These are phyloP conservation scores for Globisporangium cystogenes DNA, from an alignment of 352 stramenopile species.

Conservation along the genomic window DNA sequence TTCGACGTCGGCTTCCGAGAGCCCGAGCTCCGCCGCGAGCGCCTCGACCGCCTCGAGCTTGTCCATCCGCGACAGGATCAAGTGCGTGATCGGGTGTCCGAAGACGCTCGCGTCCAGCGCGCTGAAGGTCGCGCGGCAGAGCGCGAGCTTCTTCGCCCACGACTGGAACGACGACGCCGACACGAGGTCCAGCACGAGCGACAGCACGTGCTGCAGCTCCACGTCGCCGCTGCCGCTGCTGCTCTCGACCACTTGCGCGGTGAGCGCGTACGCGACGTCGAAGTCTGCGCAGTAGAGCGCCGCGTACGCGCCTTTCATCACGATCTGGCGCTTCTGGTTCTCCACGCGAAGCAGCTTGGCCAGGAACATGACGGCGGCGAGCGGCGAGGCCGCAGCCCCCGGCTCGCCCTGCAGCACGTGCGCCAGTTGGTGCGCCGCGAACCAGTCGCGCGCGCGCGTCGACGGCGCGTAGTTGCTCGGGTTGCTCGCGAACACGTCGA, in stretches of 20 bases:
- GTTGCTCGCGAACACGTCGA: slow-evolving; percentile 55
- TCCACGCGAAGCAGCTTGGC: slow-evolving; percentile 40
- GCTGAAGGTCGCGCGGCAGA: slow-evolving; percentile 37
- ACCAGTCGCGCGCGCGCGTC: slow-evolving; percentile 32
- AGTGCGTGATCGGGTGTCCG: slow-evolving; percentile 38
- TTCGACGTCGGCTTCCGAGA: slow-evolving; percentile 58
- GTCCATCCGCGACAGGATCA: slow-evolving; percentile 39
- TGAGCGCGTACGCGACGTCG: slow-evolving; percentile 46
- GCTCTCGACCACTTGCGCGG: slow-evolving; percentile 28
- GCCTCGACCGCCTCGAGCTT: slow-evolving; percentile 50
- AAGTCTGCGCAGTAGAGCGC: slow-evolving; percentile 66
- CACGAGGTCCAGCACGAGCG: slow-evolving; percentile 60
- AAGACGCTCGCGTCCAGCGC: slow-evolving; percentile 23
- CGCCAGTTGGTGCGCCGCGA: slow-evolving; percentile 18
- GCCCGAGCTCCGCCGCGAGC: slow-evolving; percentile 50
- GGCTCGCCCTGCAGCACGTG: slow-evolving; percentile 4
- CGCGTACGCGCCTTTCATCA: slow-evolving; percentile 62
- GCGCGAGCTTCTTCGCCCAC: slow-evolving; percentile 48
- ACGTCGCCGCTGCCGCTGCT: slow-evolving; percentile 11
- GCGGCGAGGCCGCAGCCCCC: too few relatives aligned
- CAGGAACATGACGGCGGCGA: slow-evolving; percentile 47
- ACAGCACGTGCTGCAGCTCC: slow-evolving; percentile 42
- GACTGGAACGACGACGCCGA: slow-evolving; percentile 55
- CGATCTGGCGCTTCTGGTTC: slow-evolving; percentile 31
- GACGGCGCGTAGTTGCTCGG: slow-evolving; percentile 60